Base-by-base conservation (phyloP, 768 basidiomycete species). In the Erythrobasidium yunnanense region DNA sequence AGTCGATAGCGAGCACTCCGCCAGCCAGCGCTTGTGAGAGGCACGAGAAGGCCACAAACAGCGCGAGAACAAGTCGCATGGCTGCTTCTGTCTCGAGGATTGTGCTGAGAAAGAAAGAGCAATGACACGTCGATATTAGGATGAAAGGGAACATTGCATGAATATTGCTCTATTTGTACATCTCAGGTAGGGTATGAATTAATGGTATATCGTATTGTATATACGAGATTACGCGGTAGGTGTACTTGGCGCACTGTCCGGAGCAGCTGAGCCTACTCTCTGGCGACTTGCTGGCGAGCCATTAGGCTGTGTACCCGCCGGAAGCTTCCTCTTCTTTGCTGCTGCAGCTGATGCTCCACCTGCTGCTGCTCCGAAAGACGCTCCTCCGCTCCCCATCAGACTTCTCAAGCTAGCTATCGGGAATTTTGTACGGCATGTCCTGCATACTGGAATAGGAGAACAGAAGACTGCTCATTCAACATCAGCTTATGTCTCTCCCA, bases 1-100 rank as follows among this genome's bases (percentile, higher is more conserved):
- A 96, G 83, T 99, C 95, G 73, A 99, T 88, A 20, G 92, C 92
- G 52, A 99, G 83, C 13, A 97, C 20, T 25, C 67, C 67, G 20
- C 45, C 32, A 25, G 63, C 67, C 4, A 58, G 35, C 4, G 35
- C 3, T n/a, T 17, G 27, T 13, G 23, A 22, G 51, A 23, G 20
- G 27, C 33, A 32, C 6, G 51, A 17, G 1, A 66, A 23, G 6
- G 29, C 32, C 55, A 46, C 30, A 15, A 66, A 56, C 32, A 55
- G 38, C 23, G 56, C 17, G 15, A 45, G 42, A 45, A 15, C 42
- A 20, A 45, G n/a, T 3, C 7, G 2, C 11, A 13, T 32, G 17
- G 22, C 6, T 32, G 4, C 30, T 55, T 33, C 13, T 2, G 20
- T 8, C 3, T 33, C 42, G 54, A 20, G 8, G 54, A 23, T 17